These are phyloP conservation scores for Neurospora hispaniola DNA, from an alignment of 495 filamentous ascomycete genomes.

Conservation along the genomic window DNA sequence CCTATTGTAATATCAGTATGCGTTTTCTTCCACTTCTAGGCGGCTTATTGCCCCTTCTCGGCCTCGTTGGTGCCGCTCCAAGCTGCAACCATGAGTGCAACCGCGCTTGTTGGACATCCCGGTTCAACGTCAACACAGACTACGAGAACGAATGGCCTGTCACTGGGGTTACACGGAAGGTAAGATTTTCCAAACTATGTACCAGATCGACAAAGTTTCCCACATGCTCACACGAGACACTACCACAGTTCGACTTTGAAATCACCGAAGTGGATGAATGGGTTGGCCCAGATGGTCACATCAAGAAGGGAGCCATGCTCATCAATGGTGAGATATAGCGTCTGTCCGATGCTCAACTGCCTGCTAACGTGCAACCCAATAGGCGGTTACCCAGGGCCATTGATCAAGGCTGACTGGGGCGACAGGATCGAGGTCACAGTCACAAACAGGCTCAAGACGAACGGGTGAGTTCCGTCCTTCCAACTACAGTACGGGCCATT, in stretches of 20 bases:
- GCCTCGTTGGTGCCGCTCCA: neutral
- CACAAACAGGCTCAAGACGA: constrained; percentile 13
- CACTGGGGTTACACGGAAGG: neutral
- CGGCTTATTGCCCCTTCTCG: neutral
- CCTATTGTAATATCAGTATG: neutral
- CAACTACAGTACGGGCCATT: neutral
- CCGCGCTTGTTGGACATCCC: neutral
- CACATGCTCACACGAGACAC: constrained; percentile 3
- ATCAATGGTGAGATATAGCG: constrained; percentile 23
- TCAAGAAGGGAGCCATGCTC: constrained; percentile 14
- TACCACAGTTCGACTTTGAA: constrained; percentile 10
- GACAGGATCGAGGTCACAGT: constrained; percentile 16
- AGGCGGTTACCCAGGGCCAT: constrained; percentile 10
- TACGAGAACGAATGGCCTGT: constrained; percentile 2
- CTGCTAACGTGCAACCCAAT: neutral
- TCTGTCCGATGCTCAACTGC: neutral
- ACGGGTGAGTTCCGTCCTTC: constrained; percentile 4
- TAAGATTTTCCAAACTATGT: neutral
- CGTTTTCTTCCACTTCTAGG: neutral
- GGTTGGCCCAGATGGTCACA: constrained; percentile 28
- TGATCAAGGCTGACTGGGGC: constrained; percentile 24
- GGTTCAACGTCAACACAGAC: constrained; percentile 3
- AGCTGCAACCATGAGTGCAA: constrained; percentile 22
- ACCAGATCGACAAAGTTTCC: too few species aligned
- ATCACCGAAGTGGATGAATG: constrained; percentile 9